phyloP scores from a whole-genome alignment of 2,329 filamentous ascomycete genomes.

The Dothideomycetes sp. region DNA sequence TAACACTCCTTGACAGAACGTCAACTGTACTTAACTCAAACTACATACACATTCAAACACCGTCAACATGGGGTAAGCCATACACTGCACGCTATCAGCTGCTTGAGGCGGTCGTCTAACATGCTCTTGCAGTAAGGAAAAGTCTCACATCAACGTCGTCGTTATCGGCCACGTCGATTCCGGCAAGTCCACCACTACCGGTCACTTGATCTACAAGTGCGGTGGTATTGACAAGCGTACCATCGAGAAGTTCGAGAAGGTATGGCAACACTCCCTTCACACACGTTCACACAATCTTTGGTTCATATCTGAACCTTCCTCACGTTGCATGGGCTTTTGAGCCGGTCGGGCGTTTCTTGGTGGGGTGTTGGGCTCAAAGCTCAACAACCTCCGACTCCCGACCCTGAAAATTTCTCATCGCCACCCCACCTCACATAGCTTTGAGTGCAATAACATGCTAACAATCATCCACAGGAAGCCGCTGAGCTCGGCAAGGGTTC shows the following conservation, averaged over 20 bases:
- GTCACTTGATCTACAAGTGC: conserved; percentile 99
- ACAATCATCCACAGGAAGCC: conserved; percentile 60
- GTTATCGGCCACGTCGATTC: conserved; percentile 99
- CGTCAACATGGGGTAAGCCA: conserved; percentile 54
- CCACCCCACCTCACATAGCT: conserved; percentile 22
- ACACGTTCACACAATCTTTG: conserved; percentile 7
- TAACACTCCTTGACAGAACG: conserved; percentile 13
- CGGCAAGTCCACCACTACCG: conserved; percentile 94
- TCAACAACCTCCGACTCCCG: conserved; percentile 2
- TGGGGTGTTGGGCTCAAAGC: conserved; percentile 16
- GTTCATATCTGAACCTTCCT: no score
- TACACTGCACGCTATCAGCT: not conserved
- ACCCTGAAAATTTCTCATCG: conserved; percentile 1
- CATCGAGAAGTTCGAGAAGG: conserved; percentile 99
- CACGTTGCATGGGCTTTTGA: conserved; percentile 10
- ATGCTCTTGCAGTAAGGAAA: conserved; percentile 65
- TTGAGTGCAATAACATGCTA: conserved; percentile 7
- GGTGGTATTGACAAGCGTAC: conserved; percentile 99
- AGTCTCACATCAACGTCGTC: conserved; percentile 90
- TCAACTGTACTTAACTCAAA: conserved; percentile 26
- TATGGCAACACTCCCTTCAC: conserved; percentile 32
- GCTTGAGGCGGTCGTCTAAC: not conserved
- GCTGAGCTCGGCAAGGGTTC: conserved; percentile 99
- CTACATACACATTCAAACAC: conserved; percentile 28
- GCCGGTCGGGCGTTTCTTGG: conserved; percentile 14